phyloP scores from a whole-genome alignment of 305 asterid species.

The Solanum aculeatissimum region DNA sequence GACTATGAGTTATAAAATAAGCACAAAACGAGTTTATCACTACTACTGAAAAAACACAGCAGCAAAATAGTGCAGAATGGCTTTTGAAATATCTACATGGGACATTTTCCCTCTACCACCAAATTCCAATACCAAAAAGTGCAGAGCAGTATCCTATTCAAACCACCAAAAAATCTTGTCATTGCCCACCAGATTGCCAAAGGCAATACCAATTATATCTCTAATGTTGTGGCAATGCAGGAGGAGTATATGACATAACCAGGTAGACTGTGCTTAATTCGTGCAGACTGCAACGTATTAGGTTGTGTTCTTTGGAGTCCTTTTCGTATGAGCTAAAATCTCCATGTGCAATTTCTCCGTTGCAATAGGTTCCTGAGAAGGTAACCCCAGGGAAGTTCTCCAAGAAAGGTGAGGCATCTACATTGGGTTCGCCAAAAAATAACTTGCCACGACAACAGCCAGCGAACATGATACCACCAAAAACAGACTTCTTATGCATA shows the following conservation, averaged over 20 bases:
- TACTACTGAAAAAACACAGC: not conserved
- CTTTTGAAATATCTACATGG: not conserved
- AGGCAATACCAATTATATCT: not conserved
- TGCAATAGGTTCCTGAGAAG: constrained; percentile 57
- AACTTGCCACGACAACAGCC: constrained; percentile 61
- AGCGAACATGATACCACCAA: constrained; percentile 61
- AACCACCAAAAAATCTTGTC: not conserved
- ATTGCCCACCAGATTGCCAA: not conserved
- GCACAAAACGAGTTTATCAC: no score
- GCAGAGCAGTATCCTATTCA: not conserved
- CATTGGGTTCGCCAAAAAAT: constrained; percentile 31
- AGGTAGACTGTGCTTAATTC: constrained; percentile 52
- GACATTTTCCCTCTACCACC: not conserved
- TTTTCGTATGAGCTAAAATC: constrained; percentile 19
- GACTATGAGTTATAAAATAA: no score
- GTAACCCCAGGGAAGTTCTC: constrained; percentile 68
- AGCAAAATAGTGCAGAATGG: not conserved
- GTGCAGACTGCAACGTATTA: constrained; percentile 34
- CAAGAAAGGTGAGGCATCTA: constrained; percentile 48
- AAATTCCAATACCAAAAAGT: not conserved
- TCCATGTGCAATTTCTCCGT: constrained; percentile 57
- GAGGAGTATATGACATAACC: constrained; percentile 54
- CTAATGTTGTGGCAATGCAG: not conserved
- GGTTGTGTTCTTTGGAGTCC: constrained; percentile 23
- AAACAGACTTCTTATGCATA: constrained; percentile 27